These are phyloP conservation scores for Yamadazyma takamatsuzukensis DNA, from an alignment of 805 yeast genomes.

Conservation along the genomic window DNA sequence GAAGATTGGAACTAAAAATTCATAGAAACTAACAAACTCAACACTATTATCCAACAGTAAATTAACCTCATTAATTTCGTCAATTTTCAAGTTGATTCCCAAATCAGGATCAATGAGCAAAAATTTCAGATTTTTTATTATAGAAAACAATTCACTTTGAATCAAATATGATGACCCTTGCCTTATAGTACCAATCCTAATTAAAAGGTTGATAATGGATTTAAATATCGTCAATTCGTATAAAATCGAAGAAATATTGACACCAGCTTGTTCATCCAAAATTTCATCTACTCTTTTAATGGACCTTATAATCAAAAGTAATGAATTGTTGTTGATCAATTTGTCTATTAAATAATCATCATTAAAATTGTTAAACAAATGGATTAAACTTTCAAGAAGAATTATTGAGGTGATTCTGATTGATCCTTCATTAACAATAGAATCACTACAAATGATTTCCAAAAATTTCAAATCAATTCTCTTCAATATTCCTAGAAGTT, in stretches of 20 bases:
- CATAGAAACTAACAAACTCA: slow-evolving; percentile 41
- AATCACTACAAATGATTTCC: slow-evolving; percentile 69
- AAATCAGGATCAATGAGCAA: slow-evolving; percentile 74
- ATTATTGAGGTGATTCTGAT: slow-evolving; percentile 71
- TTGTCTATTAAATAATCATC: slow-evolving; percentile 57
- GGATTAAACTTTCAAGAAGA: slow-evolving; percentile 65
- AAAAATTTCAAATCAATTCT: slow-evolving; percentile 59
- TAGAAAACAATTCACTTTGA: slow-evolving; percentile 67
- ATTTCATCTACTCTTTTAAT: slow-evolving; percentile 68
- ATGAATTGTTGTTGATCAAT: slow-evolving; percentile 61
- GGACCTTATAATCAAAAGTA: slow-evolving; percentile 62
- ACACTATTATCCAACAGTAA: slow-evolving; percentile 53
- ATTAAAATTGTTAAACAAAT: slow-evolving; percentile 48
- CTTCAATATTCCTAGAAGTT: slow-evolving; percentile 51
- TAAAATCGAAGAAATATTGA: slow-evolving; percentile 34
- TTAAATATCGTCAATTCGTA: slow-evolving; percentile 79
- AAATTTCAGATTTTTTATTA: slow-evolving; percentile 54
- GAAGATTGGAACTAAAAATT: slow-evolving; percentile 67
- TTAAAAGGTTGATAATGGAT: slow-evolving; percentile 62
- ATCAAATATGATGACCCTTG: slow-evolving; percentile 74
- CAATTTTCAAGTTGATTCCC: slow-evolving; percentile 51
- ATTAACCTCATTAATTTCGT: slow-evolving; percentile 22
- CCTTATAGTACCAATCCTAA: slow-evolving; percentile 72
- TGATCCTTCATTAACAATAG: slow-evolving; percentile 73
- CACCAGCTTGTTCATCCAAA: slow-evolving; percentile 29